phyloP scores from a whole-genome alignment of 768 basidiomycete species.

The Hericium alpestre region DNA sequence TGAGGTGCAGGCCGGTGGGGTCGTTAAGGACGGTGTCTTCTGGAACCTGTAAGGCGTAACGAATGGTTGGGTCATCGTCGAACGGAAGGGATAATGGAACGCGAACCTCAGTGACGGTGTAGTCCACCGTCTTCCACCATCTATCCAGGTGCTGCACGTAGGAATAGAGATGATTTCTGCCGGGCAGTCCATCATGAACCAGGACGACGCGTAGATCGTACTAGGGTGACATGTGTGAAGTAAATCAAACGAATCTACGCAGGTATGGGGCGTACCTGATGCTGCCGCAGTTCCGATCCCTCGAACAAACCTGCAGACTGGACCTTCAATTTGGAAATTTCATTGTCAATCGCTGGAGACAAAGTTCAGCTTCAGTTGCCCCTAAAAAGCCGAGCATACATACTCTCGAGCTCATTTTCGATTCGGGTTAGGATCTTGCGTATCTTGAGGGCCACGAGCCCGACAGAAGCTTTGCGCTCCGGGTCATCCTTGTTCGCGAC shows the following conservation, averaged over 20 bases:
- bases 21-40: conserved; percentile 65
- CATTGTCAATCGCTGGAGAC: conserved; percentile 40
- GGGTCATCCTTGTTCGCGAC: conserved; percentile 42
- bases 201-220: conserved; percentile 76
- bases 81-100: neutral
- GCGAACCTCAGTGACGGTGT: conserved; percentile 51
- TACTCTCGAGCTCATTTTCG: conserved; percentile 46
- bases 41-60: conserved; percentile 38
- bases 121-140: conserved; percentile 81
- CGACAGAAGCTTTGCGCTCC: conserved; percentile 34
- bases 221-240: conserved; percentile 24
- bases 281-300: conserved; percentile 52
- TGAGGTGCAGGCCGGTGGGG: conserved; percentile 58
- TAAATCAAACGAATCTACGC: neutral
- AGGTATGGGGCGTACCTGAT: conserved; percentile 32
- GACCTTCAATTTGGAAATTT: conserved; percentile 33
- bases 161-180: conserved; percentile 68
- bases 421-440: conserved; percentile 41
- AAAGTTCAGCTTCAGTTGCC: neutral
- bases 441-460: conserved; percentile 38
- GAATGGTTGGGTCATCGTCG: neutral
- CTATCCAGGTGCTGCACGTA: conserved; percentile 57
- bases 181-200: conserved; percentile 67
- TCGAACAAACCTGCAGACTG: conserved; percentile 42
- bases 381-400: conserved; percentile 5